Percentiles rank a stretch among this genome's conserved stretches.
Conservation (phyloP, 345 rosid genomes). For the Moringa oleifera region DNA sequence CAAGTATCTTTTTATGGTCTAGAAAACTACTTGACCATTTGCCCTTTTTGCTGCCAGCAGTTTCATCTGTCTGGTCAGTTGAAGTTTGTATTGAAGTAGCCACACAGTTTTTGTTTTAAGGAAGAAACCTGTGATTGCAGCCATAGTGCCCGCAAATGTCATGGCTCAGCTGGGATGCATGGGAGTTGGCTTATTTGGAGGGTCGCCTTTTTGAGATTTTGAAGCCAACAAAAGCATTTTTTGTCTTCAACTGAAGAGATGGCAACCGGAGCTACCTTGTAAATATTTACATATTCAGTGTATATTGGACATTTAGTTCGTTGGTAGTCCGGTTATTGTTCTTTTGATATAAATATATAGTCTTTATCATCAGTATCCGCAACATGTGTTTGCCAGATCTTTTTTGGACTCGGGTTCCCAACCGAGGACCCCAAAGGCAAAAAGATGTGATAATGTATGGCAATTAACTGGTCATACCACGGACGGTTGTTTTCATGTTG, state of each 20-base stretch:
- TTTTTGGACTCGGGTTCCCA: no score
- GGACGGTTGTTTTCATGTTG: neutral
- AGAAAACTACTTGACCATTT: slow-evolving; percentile 42
- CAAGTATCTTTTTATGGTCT: slow-evolving; percentile 49
- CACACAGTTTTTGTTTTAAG: no score
- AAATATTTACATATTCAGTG: slow-evolving; percentile 32
- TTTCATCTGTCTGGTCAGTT: neutral
- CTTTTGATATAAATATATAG: neutral
- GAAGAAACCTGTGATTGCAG: slow-evolving; percentile 20
- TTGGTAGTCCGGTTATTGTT: neutral
- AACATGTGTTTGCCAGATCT: no score
- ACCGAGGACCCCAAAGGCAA: no score
- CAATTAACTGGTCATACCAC: no score
- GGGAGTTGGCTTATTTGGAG: slow-evolving; percentile 18
- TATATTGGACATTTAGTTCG: slow-evolving; percentile 9
- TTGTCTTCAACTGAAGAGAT: slow-evolving; percentile 35
- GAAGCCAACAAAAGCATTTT: slow-evolving; percentile 26
- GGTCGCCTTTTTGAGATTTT: slow-evolving; percentile 14
- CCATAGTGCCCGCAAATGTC: slow-evolving; percentile 13
- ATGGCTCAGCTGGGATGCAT: slow-evolving; percentile 17
- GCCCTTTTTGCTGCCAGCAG: slow-evolving; percentile 12
- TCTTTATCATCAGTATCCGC: no score
- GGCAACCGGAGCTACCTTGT: slow-evolving; percentile 31
- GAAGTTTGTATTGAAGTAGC: no score
- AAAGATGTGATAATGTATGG: no score